These are phyloP conservation scores for Penicilliopsis zonata DNA, from an alignment of 495 filamentous ascomycete species.

Conservation along the genomic window DNA sequence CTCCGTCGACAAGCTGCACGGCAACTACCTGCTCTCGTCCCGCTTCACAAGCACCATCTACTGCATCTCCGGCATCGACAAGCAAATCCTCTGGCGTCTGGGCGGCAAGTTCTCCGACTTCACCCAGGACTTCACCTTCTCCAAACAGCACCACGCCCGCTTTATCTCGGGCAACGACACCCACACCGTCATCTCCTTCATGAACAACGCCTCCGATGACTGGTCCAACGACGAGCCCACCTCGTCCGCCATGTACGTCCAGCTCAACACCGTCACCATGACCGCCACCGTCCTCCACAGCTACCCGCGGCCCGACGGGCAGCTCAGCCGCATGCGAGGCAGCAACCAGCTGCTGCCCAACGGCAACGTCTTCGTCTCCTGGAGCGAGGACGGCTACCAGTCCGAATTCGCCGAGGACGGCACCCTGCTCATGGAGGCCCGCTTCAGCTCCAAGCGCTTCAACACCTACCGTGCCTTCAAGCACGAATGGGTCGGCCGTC, in stretches of 20 bases:
- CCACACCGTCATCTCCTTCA: slow-evolving; percentile 32
- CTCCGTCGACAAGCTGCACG: slow-evolving; percentile 41
- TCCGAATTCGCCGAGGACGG: slow-evolving; percentile 40
- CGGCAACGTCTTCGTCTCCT: slow-evolving; percentile 43
- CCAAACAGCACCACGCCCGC: slow-evolving; percentile 48
- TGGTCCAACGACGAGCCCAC: slow-evolving; percentile 26
- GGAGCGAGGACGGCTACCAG: slow-evolving; percentile 39
- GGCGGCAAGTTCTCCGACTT: slow-evolving; percentile 32
- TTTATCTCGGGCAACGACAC: slow-evolving; percentile 31
- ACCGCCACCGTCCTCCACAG: slow-evolving; percentile 28
- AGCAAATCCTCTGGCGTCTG: slow-evolving; percentile 44
- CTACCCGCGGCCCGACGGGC: slow-evolving; percentile 27
- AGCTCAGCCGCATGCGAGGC: slow-evolving; percentile 40
- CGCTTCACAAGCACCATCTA: slow-evolving; percentile 45
- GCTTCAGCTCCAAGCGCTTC: slow-evolving; percentile 14
- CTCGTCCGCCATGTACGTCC: slow-evolving; percentile 41
- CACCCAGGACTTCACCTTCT: slow-evolving; percentile 38
- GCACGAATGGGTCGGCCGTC: slow-evolving; percentile 18
- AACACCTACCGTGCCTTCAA: slow-evolving; percentile 24
- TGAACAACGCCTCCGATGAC: slow-evolving; percentile 40
- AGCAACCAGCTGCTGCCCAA: slow-evolving; percentile 41
- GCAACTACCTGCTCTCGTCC: slow-evolving; percentile 46
- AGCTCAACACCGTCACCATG: slow-evolving; percentile 32
- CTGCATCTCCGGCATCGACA: slow-evolving; percentile 40
- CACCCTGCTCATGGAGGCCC: slow-evolving; percentile 25